phyloP scores from a whole-genome alignment of 2,329 filamentous ascomycete species.

The Neopestalotiopsis sp. region DNA sequence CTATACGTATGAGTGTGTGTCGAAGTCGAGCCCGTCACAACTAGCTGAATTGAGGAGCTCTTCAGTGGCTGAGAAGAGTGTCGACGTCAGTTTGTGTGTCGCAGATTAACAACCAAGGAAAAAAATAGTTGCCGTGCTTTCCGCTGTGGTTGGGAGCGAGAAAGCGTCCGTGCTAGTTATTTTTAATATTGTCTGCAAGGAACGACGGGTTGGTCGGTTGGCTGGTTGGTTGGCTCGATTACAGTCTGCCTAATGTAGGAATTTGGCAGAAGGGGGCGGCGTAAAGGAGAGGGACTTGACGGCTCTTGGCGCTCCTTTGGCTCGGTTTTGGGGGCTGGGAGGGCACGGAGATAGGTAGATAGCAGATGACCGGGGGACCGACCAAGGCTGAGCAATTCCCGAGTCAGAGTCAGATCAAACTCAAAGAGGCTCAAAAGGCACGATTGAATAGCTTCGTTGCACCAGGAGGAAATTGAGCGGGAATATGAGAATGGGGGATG shows the following conservation, averaged over 20 bases:
- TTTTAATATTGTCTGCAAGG: background rate
- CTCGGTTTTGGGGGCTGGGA: background rate
- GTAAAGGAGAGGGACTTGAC: background rate
- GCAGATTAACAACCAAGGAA: background rate
- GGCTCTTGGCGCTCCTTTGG: background rate
- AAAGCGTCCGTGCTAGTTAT: background rate
- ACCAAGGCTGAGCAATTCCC: background rate
- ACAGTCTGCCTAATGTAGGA: constrained; percentile 1
- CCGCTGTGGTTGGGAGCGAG: background rate
- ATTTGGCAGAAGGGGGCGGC: constrained; percentile 2
- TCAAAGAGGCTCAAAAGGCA: background rate
- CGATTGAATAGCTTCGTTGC: background rate
- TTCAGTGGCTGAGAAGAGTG: background rate
- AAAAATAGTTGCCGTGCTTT: constrained; percentile 1
- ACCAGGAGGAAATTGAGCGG: background rate
- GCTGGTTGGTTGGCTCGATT: background rate
- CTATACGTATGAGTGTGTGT: background rate
- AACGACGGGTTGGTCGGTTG: background rate
- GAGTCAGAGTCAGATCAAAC: background rate
- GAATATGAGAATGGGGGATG: too few species aligned
- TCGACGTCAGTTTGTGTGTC: background rate
- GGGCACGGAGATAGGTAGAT: background rate
- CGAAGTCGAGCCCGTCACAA: background rate
- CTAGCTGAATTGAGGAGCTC: background rate
- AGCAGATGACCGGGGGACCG: background rate